Base-by-base conservation (phyloP, 2,329 filamentous ascomycete species). In the Pseudocercospora cruenta region DNA sequence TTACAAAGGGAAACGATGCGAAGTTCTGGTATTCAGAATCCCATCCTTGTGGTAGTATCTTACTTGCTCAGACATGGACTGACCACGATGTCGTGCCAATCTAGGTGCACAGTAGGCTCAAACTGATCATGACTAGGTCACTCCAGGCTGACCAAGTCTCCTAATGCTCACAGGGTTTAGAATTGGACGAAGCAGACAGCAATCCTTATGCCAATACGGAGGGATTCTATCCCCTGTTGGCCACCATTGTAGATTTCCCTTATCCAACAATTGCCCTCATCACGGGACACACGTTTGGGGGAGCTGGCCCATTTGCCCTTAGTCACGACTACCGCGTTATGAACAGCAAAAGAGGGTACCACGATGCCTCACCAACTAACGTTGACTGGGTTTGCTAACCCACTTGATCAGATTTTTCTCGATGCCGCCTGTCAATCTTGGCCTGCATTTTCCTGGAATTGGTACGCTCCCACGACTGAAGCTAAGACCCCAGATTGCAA, bases 361-460 rank as follows among this genome's bases (percentile, higher is more conserved):
- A 16, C 47, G 24, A 22, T 26, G 47, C 19, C 26, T 16, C 39
- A 55, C 26, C 14, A 31, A 12, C n/a, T 16, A 21, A 51, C 19
- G 4, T 51, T 24, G 2, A 16, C 9, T 22, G 19, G 4, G 14
- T 51, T 26, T 12, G 24, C 51, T 55, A 12, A 55, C 14, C 51
- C 26, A n/a, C 39, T 43, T 43, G 22, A n/a, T 26, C 26, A 55
- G 51, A 39, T 84, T 82, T 72, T 74, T 84, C 60, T 82, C 76
- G 63, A 83, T 84, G 82, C 85, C 85, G 0, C 84, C 85, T 0
- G 83, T 87, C 0, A 80, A 86, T 62, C 79, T 87, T 1, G 85
- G 85, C 4, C 75, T 87, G 28, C 83, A 86, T 68, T 87, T 87
- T 66, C 82, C 83, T 14, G 85, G 85, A 9, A 86, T 87, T 57